Percentiles rank a stretch among this genome's conserved stretches.
These are phyloP conservation scores for Zygoascus sp. DNA, from an alignment of 1,139 yeast species.

Conservation along the genomic window DNA sequence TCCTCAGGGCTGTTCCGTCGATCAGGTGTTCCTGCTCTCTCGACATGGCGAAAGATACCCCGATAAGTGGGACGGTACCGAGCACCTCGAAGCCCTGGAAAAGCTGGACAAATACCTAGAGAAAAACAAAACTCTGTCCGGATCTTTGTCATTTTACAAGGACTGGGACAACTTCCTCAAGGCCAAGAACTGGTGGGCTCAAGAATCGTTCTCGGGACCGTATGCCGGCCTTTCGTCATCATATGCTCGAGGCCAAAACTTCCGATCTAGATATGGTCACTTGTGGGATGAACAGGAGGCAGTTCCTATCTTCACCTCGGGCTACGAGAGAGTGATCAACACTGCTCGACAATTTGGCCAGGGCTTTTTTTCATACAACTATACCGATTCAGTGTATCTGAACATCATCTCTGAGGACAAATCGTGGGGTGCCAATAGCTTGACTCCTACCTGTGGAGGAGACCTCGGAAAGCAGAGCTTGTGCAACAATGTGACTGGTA, in stretches of 20 bases:
- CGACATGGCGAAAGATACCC: slow-evolving; percentile 78
- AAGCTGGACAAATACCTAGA: slow-evolving; percentile 17
- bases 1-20: slow-evolving; percentile 52
- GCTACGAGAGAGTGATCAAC: slow-evolving; percentile 39
- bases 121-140: slow-evolving; percentile 26
- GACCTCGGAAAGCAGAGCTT: slow-evolving; percentile 11
- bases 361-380: slow-evolving; percentile 41
- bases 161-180: slow-evolving; percentile 35
- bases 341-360: slow-evolving; percentile 40
- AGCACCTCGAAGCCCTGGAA: slow-evolving; percentile 19
- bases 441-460: slow-evolving; percentile 35
- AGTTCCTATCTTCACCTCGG: slow-evolving; percentile 39
- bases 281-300: slow-evolving; percentile 34
- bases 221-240: slow-evolving; percentile 36
- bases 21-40: slow-evolving; percentile 57
- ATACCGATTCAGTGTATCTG: slow-evolving; percentile 34
- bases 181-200: slow-evolving; percentile 27
- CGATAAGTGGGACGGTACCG: slow-evolving; percentile 22
- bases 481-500: slow-evolving; percentile 9
- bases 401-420: slow-evolving; percentile 38
- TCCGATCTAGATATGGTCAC: slow-evolving; percentile 37
- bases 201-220: slow-evolving; percentile 34
- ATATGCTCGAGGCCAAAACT: slow-evolving; percentile 32
- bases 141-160: slow-evolving; percentile 38
- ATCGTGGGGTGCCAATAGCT: slow-evolving; percentile 39